Base-by-base conservation (phyloP, 2,329 filamentous ascomycete genomes). In the Cytospora schulzeri region DNA sequence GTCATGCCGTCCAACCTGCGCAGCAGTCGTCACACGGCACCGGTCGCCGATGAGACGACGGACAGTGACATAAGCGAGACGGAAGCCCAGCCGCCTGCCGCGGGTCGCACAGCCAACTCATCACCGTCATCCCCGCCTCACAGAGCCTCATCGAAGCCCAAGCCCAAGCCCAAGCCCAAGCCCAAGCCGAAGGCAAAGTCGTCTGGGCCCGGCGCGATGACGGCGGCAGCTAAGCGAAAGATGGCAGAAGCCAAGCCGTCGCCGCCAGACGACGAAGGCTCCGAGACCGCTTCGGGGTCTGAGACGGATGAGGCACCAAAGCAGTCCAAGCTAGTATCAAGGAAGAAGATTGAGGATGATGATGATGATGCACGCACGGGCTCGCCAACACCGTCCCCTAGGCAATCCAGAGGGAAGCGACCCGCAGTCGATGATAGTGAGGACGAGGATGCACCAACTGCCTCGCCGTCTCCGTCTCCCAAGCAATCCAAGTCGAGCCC, bases 41-140 rank as follows among this genome's bases (percentile, higher is more conserved):
- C 17, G 2, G 33, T 35, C 22, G 58, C 62, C 19, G 62, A 65
- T 33, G 58, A 52, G 31, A 56, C 57, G 17, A 58, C 65, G 7
- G 48, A 33, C 8, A 61, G 57, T 31, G 62, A 60, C 33, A 29
- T 56, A 54, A 67, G 62, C 62, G 58, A 62, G 38, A 33, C 51
- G 51, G 55, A 65, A 29, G 41, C 52, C 26, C 41, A 14, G 22
- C n/a, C 62, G 3, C 6, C 62, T 35, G 38, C 55, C 35, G 38
- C 62, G 53, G 31, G 62, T 65, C 58, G 33, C 33, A 67, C 62
- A 15, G 62, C 62, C 62, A 67, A 35, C 57, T 28, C 62, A 57
- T 38, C 55, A 56, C 9, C 53, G 28, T 26, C 51, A 15, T 22
- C 53, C 14, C 55, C 17, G 22, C 24, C 5, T 5, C 65, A 14